Conservation (phyloP, 2,329 filamentous ascomycete genomes). For the Aureobasidium vineae region DNA sequence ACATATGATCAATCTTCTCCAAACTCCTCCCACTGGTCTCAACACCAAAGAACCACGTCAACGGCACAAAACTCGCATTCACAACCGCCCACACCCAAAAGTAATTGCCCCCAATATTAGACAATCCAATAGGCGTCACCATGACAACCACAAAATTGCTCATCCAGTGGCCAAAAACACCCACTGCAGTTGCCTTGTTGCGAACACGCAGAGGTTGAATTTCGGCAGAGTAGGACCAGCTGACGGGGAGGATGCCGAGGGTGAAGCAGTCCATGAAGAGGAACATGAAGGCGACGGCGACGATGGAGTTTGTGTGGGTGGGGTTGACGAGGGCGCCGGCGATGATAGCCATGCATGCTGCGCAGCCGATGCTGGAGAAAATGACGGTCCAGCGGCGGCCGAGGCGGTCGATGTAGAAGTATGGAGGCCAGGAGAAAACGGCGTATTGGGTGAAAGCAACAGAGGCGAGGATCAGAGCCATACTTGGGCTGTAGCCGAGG, state of each 20-base stretch:
- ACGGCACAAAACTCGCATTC: constrained; percentile 42
- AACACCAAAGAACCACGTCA: constrained; percentile 42
- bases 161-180: constrained; percentile 48
- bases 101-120: constrained; percentile 26
- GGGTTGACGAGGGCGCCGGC: constrained; percentile 26
- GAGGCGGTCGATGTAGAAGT: constrained; percentile 44
- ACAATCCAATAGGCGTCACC: constrained; percentile 29
- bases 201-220: constrained; percentile 51
- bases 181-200: constrained; percentile 49
- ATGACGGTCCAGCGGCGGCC: constrained; percentile 39
- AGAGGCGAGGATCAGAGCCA: constrained; percentile 31
- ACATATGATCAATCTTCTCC: constrained; percentile 29
- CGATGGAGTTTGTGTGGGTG: constrained; percentile 8
- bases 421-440: constrained; percentile 44
- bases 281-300: constrained; percentile 44
- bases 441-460: constrained; percentile 37
- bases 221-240: constrained; percentile 47
- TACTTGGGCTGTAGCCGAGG: constrained; percentile 29
- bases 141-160: constrained; percentile 24
- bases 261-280: constrained; percentile 57
- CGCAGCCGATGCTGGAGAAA: constrained; percentile 32
- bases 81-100: constrained; percentile 38
- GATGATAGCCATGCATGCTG: constrained; percentile 32
- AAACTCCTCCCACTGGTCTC: constrained; percentile 29
- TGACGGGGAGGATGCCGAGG: constrained; percentile 49